These are phyloP conservation scores for Plasmodium gallinaceum DNA, from an alignment of 169 alveolate species.

Conservation along the genomic window DNA sequence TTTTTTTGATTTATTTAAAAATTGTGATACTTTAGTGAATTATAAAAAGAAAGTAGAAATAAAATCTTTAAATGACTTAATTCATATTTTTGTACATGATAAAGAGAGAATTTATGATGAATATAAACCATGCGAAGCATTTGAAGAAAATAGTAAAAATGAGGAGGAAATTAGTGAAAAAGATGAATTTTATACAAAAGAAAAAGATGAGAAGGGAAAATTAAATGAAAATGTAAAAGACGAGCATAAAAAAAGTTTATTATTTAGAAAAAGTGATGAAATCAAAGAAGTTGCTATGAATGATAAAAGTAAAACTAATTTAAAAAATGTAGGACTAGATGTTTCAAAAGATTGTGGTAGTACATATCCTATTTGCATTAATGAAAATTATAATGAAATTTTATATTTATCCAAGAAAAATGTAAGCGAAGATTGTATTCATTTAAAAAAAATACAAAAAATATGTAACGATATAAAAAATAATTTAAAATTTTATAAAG, in stretches of 20 bases:
- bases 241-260: not conserved
- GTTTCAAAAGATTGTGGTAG: not conserved
- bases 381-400: constrained; percentile 37
- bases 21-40: not conserved
- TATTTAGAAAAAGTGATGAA: too few relatives aligned
- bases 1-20: constrained; percentile 42
- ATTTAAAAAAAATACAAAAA: constrained; percentile 54
- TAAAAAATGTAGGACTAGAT: not conserved
- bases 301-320: too few relatives aligned
- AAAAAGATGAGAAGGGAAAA: not conserved
- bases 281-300: too few relatives aligned
- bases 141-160: not conserved
- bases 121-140: constrained; percentile 34
- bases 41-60: constrained; percentile 12
- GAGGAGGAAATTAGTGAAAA: not conserved
- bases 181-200: not conserved
- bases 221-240: not conserved
- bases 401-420: constrained; percentile 26
- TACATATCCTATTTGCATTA: constrained; percentile 5
- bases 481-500: constrained; percentile 62
- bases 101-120: constrained; percentile 12
- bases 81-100: constrained; percentile 11
- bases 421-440: constrained; percentile 19
- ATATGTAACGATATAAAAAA: constrained; percentile 28
- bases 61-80: constrained; percentile 39